phyloP scores from a whole-genome alignment of 2,329 filamentous ascomycete genomes.

The Pseudogymnoascus sp. region DNA sequence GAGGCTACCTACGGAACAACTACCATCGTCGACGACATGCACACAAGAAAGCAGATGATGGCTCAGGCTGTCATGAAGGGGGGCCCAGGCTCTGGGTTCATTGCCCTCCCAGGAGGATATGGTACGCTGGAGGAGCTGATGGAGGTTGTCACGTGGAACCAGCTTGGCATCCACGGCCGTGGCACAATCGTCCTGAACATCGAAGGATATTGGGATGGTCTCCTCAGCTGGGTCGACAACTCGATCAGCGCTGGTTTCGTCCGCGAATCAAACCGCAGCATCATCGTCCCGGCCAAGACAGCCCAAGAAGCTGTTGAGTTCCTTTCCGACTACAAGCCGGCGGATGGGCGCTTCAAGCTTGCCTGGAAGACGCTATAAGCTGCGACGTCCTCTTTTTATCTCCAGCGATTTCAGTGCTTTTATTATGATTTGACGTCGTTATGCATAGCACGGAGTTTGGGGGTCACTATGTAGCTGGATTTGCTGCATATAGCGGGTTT shows the following conservation, averaged over 20 bases:
- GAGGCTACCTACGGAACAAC: slow-evolving; percentile 67
- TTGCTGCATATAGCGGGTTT: neutral
- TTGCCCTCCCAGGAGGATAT: slow-evolving; percentile 82
- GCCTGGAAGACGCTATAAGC: slow-evolving; percentile 55
- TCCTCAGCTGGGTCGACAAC: slow-evolving; percentile 72
- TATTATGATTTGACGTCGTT: neutral
- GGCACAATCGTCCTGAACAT: slow-evolving; percentile 80
- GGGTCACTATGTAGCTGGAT: neutral
- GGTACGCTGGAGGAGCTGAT: slow-evolving; percentile 95
- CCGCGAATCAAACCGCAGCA: slow-evolving; percentile 57
- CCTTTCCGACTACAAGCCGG: slow-evolving; percentile 67
- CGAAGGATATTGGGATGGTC: slow-evolving; percentile 83
- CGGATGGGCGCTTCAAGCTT: slow-evolving; percentile 68
- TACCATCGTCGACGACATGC: slow-evolving; percentile 91
- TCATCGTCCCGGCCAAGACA: slow-evolving; percentile 68
- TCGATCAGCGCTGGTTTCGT: slow-evolving; percentile 75
- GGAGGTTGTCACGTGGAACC: slow-evolving; percentile 89
- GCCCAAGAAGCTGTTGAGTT: slow-evolving; percentile 64
- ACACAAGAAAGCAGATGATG: slow-evolving; percentile 92
- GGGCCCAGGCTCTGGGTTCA: slow-evolving; percentile 77
- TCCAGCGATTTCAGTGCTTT: neutral
- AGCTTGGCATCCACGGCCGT: slow-evolving; percentile 79
- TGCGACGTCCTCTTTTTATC: neutral
- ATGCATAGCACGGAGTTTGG: neutral
- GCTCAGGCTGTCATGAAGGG: slow-evolving; percentile 76